Base-by-base conservation (phyloP, 371 early-diverging fungal genomes). In the Mucor ambiguus region DNA sequence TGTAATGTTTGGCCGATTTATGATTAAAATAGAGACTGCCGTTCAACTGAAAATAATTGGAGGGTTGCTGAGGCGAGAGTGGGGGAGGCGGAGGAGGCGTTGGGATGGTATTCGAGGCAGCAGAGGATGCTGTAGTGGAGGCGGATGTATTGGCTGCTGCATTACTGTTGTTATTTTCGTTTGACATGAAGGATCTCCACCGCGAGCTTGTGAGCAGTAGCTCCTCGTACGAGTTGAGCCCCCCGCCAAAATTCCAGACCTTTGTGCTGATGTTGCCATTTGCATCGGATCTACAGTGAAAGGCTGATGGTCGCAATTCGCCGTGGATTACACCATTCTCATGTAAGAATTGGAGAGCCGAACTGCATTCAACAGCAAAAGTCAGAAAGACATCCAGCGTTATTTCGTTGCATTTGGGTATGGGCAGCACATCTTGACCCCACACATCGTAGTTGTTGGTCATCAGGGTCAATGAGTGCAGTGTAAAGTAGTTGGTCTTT, bases 301-400 rank as follows among this genome's bases (percentile, higher is more conserved):
- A 81, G 2, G 79, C 70, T 20, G 72, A 70, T 6, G 72, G 79
- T 4, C 79, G 60, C 16, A 81, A 46, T 49, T 81, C 82, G 14
- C 79, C 82, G 44, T 81, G 82, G 33, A 79, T 67, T 9, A 75
- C 72, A 22, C 73, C 72, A 59, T 77, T 79, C 41, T 73, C 75
- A 62, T 81, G 82, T 14, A 79, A 49, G 14, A 81, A 77, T 37
- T 81, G 79, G 35, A 81, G 69, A 41, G 77, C 75, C 20, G 77
- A 72, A 60, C 79, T 73, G 32, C 73, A 72, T 30, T 72, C 72
- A 20, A 79, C 75, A 2, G 82, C 75, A 64, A 81, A 75, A 3
- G 57, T 63, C 2, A 81, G 52, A 44, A 80, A 80, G 1, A 55
- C 54, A 11, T 64, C 68, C 11, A 80, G 61, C 1, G 63, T 62